Conservation (phyloP, 495 filamentous ascomycete species). For the Aspergillus baeticus region DNA sequence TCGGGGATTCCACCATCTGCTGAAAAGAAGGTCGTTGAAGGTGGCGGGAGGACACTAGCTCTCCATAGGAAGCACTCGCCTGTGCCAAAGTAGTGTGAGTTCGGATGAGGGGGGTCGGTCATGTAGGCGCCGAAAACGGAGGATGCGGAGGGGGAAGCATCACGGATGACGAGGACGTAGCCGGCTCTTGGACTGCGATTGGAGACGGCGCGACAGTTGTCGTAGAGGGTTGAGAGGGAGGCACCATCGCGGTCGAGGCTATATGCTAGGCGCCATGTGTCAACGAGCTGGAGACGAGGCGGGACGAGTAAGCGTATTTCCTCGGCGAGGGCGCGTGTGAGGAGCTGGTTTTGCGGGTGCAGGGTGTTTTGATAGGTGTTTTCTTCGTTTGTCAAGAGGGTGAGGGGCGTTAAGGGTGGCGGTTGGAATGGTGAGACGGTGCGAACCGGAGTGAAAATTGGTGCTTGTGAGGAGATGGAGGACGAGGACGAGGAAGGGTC, state of each 20-base stretch:
- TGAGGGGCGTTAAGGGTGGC: slow-evolving; percentile 55
- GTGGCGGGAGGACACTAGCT: slow-evolving; percentile 57
- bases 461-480: slow-evolving; percentile 24
- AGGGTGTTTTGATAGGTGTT: slow-evolving; percentile 11
- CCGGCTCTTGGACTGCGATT: slow-evolving; percentile 69
- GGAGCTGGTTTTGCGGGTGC: slow-evolving; percentile 47
- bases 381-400: slow-evolving; percentile 43
- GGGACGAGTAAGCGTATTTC: slow-evolving; percentile 91
- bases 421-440: slow-evolving; percentile 62
- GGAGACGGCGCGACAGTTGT: slow-evolving; percentile 60
- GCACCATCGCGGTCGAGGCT: slow-evolving; percentile 92
- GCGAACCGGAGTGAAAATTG: slow-evolving; percentile 48
- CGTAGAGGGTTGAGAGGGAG: slow-evolving; percentile 82
- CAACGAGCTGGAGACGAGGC: slow-evolving; percentile 77
- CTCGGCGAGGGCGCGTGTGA: slow-evolving; percentile 77
- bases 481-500: slow-evolving; percentile 25
- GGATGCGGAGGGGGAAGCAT: slow-evolving; percentile 47
- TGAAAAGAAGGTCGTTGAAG: slow-evolving; percentile 46
- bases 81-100: slow-evolving; percentile 87
- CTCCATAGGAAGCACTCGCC: slow-evolving; percentile 99
- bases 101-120: slow-evolving; percentile 77
- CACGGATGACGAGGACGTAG: slow-evolving; percentile 83
- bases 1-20: slow-evolving; percentile 36
- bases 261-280: slow-evolving; percentile 84
- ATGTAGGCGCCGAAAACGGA: slow-evolving; percentile 93